phyloP scores from a whole-genome alignment of 106 monocot species.

The Triglochin maritima region DNA sequence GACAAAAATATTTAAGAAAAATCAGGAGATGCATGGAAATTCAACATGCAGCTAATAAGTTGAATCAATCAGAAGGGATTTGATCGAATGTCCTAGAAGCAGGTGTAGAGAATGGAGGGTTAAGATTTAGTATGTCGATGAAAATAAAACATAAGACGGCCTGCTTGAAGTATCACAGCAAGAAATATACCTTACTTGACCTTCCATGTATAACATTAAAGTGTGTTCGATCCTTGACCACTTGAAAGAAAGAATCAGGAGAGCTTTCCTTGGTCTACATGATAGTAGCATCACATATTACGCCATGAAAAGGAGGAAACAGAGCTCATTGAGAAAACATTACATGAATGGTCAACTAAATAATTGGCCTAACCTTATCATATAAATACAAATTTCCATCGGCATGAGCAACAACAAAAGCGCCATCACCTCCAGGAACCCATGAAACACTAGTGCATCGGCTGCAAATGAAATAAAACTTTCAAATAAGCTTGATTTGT shows the following conservation, averaged over 20 bases:
- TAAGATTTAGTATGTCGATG: too few relatives aligned
- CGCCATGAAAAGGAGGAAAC: background rate
- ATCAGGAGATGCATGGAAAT: too few relatives aligned
- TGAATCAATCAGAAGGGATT: too few relatives aligned
- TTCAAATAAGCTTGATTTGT: too few relatives aligned
- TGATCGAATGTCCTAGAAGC: too few relatives aligned
- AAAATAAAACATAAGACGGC: too few relatives aligned
- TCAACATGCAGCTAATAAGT: too few relatives aligned
- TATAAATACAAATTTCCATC: constrained; percentile 72
- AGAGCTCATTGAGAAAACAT: background rate
- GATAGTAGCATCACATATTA: background rate
- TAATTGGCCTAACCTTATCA: too few relatives aligned
- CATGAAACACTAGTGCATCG: constrained; percentile 53
- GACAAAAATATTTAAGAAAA: too few relatives aligned
- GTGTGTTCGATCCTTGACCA: constrained; percentile 17
- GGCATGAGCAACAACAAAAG: constrained; percentile 61
- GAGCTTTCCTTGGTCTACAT: constrained; percentile 26
- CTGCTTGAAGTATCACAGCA: too few relatives aligned
- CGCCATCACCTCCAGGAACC: constrained; percentile 50
- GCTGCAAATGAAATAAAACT: constrained; percentile 6
- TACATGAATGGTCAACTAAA: background rate
- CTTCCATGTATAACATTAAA: constrained; percentile 22
- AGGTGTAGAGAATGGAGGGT: too few relatives aligned
- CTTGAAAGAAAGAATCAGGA: constrained; percentile 20
- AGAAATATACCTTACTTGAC: constrained; percentile 21